Conservation (phyloP, 768 basidiomycete genomes). For the Hydnum rufescens region DNA sequence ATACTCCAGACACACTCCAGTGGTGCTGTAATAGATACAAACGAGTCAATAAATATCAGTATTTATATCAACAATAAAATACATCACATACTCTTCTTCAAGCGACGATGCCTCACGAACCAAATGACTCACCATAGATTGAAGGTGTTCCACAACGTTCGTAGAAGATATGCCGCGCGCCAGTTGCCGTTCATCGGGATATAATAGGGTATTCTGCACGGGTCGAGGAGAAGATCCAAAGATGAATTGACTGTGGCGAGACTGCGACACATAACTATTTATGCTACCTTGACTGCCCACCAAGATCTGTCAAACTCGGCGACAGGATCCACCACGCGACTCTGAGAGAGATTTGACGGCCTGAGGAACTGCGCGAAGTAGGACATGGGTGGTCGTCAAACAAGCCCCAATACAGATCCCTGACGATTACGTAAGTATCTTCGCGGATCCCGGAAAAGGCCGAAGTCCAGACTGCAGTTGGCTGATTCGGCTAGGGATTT, state of each 20-base stretch:
- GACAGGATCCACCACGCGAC: background rate
- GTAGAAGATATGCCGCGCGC: conserved; percentile 64
- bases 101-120: conserved; percentile 67
- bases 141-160: conserved; percentile 53
- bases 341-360: background rate
- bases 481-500: too few species aligned
- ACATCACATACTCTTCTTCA: conserved; percentile 68
- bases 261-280: background rate
- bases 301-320: background rate
- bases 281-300: background rate
- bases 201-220: conserved; percentile 51
- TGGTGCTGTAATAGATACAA: conserved; percentile 32
- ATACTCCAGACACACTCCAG: conserved; percentile 81
- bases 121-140: conserved; percentile 66
- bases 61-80: too few species aligned
- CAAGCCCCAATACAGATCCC: too few species aligned
- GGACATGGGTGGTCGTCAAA: too few species aligned
- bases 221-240: background rate
- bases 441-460: too few species aligned
- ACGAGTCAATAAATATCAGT: background rate
- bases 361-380: background rate
- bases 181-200: conserved; percentile 81
- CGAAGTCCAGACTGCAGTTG: too few species aligned
- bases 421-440: too few species aligned
- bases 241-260: background rate